Base-by-base conservation (phyloP, 148 eudicot species). In the Amaranthus hypochondriacus region DNA sequence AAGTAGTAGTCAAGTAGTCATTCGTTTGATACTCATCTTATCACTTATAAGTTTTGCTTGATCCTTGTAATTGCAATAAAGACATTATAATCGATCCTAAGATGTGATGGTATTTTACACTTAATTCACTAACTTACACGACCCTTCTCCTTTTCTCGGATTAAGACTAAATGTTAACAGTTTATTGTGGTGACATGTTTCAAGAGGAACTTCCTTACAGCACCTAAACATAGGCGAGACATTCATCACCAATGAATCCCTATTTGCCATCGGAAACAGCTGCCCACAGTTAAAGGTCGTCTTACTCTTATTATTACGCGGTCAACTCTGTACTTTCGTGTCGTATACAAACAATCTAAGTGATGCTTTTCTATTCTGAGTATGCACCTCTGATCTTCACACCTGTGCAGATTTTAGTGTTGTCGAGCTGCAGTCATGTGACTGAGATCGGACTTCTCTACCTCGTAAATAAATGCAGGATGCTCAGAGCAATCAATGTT, bases 391-490 rank as follows among this genome's bases (percentile, higher is more conserved):
- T 18, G 18, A 18, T 18, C 53, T 6, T 50, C 28, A 39, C 7
- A 39, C 12, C 54, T 42, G 9, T 73, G 43, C 94, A 93, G 98
- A 85, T 78, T 52, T 87, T 89, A 61, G 87, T 80, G 43, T 71
- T 93, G 72, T 93, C 94, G 96, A 87, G 98, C 52, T 93, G 98
- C 66, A 92, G 96, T 10, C 98, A 93, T 68, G 94, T 93, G 59
- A 91, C 94, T 14, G 94, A 87, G 80, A 80, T 73, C 21, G 96
- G 98, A 48, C 88, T 93, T 48, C 73, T 90, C 7, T 80, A 68
- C 59, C 88, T 93, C 5, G 98, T 91, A 70, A 88, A 80, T 42
- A 87, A 91, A 52, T 93, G 96, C 71, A 80, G 82, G 61, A 85
- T 85, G 71, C 89, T 93, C 0, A 82, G 79, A 76, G 86, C 96